Base-by-base conservation (phyloP, 1,139 yeast species). In the Nadsonia commutata region DNA sequence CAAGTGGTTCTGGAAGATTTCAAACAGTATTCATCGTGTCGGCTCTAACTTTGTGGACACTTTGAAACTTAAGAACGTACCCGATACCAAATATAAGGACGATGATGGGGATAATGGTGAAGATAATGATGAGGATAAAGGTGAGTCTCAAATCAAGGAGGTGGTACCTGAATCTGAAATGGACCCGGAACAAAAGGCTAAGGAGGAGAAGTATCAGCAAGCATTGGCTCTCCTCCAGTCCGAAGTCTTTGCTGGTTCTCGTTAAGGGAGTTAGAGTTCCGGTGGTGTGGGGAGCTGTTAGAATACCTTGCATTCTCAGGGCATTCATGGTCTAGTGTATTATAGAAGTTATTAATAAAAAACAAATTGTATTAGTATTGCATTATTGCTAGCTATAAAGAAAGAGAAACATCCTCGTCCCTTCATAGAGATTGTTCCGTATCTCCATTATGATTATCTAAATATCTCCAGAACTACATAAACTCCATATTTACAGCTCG, bases 1-100 rank as follows among this genome's bases (percentile, higher is more conserved):
- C 45, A 76, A 70, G 52, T 83, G 86, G 78, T 75, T 75, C 53
- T 67, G 68, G 51, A 51, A 46, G 23, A 53, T 62, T 20, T 36
- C 38, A 5, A 37, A 27, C 33, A 27, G 33, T 27, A 27, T 27
- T 27, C 33, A 27, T 27, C 33, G 33, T 27, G 33, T 27, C 16
- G 33, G 33, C 13, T 27, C 33, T 7, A 27, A 27, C 13, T 11
- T 11, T 13, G 33, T 27, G 9, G 16, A 9, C 13, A 27, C 33
- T 27, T 4, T 27, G 5, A 27, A 27, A 16, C 33, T 27, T 5
- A 27, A 27, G 33, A 27, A 27, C 13, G 33, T 27, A 11, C 33
- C 33, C n/a, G 33, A 27, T 13, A 27, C 33, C 4, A 27, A 27
- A 27, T 27, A 27, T 9, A 16, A 27, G 8, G 33, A 27, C n/a